These are phyloP conservation scores for Paramyrothecium roridum DNA, from an alignment of 2,329 filamentous ascomycete genomes.

Conservation along the genomic window DNA sequence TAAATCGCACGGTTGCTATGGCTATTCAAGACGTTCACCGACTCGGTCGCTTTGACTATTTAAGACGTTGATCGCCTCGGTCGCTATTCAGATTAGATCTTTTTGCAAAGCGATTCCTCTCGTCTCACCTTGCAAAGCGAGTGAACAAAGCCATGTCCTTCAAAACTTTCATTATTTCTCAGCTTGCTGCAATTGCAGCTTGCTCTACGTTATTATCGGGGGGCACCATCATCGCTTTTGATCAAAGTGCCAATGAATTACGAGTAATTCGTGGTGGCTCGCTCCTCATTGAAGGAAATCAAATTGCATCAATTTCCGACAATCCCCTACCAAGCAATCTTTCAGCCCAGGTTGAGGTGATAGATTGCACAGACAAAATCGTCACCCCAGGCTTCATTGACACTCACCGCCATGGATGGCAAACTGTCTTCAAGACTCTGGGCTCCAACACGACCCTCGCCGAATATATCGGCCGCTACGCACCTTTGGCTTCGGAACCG, in stretches of 20 bases:
- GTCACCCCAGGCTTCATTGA: conserved; percentile 39
- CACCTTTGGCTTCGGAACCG: not conserved
- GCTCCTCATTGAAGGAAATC: not conserved
- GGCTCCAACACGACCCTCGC: conserved; percentile 17
- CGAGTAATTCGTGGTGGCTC: not conserved
- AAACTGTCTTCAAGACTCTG: conserved; percentile 26
- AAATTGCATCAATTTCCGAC: not conserved
- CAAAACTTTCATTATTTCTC: too few relatives aligned
- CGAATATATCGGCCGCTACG: conserved; percentile 13
- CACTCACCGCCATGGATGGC: conserved; percentile 43
- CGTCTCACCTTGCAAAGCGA: too few relatives aligned
- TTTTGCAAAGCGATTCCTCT: too few relatives aligned
- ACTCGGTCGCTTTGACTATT: too few relatives aligned
- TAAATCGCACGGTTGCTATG: too few relatives aligned
- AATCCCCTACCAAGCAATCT: not conserved
- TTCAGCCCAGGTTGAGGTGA: conserved; percentile 13
- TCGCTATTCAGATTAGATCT: too few relatives aligned
- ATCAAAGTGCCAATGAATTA: not conserved
- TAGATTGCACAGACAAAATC: conserved; percentile 37
- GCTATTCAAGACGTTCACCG: too few relatives aligned
- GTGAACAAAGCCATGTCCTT: too few relatives aligned
- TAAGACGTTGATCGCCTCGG: too few relatives aligned
- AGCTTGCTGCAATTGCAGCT: too few relatives aligned
- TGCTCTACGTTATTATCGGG: not conserved
- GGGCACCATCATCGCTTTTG: not conserved